These are phyloP conservation scores for Stagonosporopsis tanaceti DNA, from an alignment of 2,329 filamentous ascomycete genomes.

Conservation along the genomic window DNA sequence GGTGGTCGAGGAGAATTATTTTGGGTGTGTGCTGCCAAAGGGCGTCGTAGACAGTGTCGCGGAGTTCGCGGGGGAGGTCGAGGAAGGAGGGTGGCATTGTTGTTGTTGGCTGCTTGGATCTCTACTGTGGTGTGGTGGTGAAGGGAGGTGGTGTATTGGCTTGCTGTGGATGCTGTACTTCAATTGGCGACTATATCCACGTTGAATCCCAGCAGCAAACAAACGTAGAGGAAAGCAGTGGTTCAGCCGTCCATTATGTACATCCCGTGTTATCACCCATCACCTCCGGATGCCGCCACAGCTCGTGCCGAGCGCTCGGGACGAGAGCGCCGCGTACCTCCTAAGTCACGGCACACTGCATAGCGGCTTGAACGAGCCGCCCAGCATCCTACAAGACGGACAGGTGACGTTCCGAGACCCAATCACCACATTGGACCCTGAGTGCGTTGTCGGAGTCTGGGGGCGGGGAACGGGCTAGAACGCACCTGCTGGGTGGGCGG, in stretches of 20 bases:
- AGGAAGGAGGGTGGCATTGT: conserved; percentile 11
- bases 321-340: conserved; percentile 10
- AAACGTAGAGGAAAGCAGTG: background rate
- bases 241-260: conserved; percentile 7
- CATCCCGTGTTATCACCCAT: background rate
- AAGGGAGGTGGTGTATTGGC: background rate
- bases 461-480: conserved; percentile 13
- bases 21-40: conserved; percentile 8
- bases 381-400: conserved; percentile 8
- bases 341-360: conserved; percentile 9
- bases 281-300: conserved; percentile 7
- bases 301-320: conserved; percentile 18
- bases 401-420: conserved; percentile 12
- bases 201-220: background rate
- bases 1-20: conserved; percentile 8
- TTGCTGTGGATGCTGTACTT: background rate
- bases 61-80: conserved; percentile 19
- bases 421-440: conserved; percentile 20
- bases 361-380: background rate
- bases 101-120: background rate
- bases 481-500: background rate
- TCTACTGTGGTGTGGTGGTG: background rate
- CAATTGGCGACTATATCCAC: background rate
- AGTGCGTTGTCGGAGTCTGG: conserved; percentile 18
- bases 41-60: conserved; percentile 17